phyloP scores from a whole-genome alignment of 2,329 filamentous ascomycete genomes.

The Dactylonectria estremocensis region DNA sequence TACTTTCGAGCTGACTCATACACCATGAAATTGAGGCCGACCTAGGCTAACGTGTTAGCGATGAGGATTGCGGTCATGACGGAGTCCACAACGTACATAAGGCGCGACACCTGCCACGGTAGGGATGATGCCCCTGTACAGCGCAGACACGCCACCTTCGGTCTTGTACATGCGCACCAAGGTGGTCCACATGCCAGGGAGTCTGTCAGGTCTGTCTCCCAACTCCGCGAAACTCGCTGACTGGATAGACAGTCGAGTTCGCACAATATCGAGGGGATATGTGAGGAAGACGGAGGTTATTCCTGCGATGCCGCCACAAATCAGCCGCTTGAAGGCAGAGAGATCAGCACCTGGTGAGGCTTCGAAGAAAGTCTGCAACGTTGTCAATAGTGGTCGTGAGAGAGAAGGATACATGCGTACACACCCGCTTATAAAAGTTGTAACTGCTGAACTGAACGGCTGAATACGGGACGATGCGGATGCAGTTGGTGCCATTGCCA shows the following conservation, averaged over 20 bases:
- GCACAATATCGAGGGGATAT: conserved; percentile 97
- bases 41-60: conserved; percentile 62
- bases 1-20: conserved; percentile 91
- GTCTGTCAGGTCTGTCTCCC: conserved; percentile 72
- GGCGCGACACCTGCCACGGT: conserved; percentile 96
- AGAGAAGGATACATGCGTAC: conserved; percentile 45
- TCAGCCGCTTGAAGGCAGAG: conserved; percentile 79
- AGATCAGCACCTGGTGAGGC: conserved; percentile 81
- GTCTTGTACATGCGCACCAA: conserved; percentile 88
- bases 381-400: conserved; percentile 12
- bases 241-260: conserved; percentile 96
- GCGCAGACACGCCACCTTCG: conserved; percentile 86
- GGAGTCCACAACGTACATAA: conserved; percentile 72
- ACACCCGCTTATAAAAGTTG: conserved; percentile 94
- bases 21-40: conserved; percentile 98
- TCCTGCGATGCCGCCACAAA: conserved; percentile 93
- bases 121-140: conserved; percentile 96
- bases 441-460: conserved; percentile 99
- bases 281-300: conserved; percentile 96
- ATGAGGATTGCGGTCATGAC: background rate
- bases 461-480: conserved; percentile 97
- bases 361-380: conserved; percentile 79
- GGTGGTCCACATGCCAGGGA: conserved; percentile 94
- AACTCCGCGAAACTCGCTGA: conserved; percentile 93
- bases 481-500: conserved; percentile 98